These are phyloP conservation scores for Phalaenopsis aphrodite DNA, from an alignment of 106 monocot genomes.

Conservation along the genomic window DNA sequence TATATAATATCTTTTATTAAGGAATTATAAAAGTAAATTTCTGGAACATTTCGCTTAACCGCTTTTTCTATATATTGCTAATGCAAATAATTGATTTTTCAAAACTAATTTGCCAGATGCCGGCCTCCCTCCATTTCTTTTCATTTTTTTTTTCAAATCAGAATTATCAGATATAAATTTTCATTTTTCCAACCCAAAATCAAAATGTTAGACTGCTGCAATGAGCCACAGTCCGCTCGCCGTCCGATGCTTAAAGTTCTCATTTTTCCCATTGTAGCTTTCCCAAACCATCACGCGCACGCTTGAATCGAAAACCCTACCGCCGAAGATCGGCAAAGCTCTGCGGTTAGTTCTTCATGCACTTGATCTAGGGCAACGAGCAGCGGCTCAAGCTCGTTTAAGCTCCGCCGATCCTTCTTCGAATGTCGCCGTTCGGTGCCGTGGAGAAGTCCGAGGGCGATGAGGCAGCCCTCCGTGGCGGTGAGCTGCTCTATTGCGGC, in stretches of 20 bases:
- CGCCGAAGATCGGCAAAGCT: neutral
- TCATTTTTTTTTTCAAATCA: no score
- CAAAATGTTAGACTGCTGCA: neutral
- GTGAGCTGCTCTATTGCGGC: slow-evolving; percentile 94
- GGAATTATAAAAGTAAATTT: no score
- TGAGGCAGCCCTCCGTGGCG: slow-evolving; percentile 20
- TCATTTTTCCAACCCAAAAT: neutral
- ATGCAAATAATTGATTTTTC: no score
- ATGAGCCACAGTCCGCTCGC: neutral
- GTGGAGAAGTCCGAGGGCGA: slow-evolving; percentile 31
- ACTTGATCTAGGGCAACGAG: slow-evolving; percentile 7
- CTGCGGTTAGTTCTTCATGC: neutral
- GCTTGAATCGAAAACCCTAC: neutral
- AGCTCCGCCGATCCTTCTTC: neutral
- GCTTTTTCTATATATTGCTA: no score
- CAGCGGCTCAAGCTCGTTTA: neutral
- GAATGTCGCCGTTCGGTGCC: slow-evolving; percentile 37
- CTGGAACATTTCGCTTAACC: no score
- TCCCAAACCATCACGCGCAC: neutral
- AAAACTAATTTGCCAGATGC: no score
- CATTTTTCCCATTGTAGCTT: neutral
- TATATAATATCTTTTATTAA: no score
- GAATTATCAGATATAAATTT: no score
- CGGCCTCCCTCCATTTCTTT: no score
- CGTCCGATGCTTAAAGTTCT: neutral